These are phyloP conservation scores for Colletotrichum gigasporum DNA, from an alignment of 2,329 filamentous ascomycete species.

Conservation along the genomic window DNA sequence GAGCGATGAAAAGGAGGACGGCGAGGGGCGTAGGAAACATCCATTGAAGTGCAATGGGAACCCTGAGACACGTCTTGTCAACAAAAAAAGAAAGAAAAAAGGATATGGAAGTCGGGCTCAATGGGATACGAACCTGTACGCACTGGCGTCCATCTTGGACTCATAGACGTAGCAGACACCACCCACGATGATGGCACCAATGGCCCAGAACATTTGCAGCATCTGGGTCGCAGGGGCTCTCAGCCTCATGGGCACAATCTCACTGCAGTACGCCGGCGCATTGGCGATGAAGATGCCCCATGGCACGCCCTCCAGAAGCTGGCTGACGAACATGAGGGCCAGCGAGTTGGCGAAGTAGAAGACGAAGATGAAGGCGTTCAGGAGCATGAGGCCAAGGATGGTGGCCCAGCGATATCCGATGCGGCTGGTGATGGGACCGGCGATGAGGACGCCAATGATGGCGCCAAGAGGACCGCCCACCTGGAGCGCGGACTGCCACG, in stretches of 20 bases:
- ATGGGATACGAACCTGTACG: conserved; percentile 32
- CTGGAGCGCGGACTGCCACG: conserved; percentile 68
- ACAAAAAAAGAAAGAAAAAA: conserved; percentile 36
- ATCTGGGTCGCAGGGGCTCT: conserved; percentile 68
- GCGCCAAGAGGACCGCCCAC: conserved; percentile 66
- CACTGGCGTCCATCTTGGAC: conserved; percentile 34
- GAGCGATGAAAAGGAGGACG: conserved; percentile 59
- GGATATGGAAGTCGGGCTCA: no score
- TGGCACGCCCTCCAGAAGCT: conserved; percentile 69
- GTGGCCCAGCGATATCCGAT: conserved; percentile 70
- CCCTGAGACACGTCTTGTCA: conserved; percentile 48
- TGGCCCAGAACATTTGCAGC: conserved; percentile 74
- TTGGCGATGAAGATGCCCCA: conserved; percentile 76
- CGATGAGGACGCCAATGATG: conserved; percentile 66
- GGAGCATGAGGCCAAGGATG: conserved; percentile 61
- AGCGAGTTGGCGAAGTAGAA: conserved; percentile 56
- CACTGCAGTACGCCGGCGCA: conserved; percentile 69
- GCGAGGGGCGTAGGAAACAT: conserved; percentile 65
- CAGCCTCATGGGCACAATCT: conserved; percentile 68
- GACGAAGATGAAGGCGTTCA: conserved; percentile 68
- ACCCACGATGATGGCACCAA: conserved; percentile 69
- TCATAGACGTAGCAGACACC: conserved; percentile 66
- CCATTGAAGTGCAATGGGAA: conserved; percentile 66
- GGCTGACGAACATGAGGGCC: conserved; percentile 58
- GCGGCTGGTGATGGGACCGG: conserved; percentile 67